Conservation (phyloP, 2,329 filamentous ascomycete genomes). For the Fusarium phyllophilum region DNA sequence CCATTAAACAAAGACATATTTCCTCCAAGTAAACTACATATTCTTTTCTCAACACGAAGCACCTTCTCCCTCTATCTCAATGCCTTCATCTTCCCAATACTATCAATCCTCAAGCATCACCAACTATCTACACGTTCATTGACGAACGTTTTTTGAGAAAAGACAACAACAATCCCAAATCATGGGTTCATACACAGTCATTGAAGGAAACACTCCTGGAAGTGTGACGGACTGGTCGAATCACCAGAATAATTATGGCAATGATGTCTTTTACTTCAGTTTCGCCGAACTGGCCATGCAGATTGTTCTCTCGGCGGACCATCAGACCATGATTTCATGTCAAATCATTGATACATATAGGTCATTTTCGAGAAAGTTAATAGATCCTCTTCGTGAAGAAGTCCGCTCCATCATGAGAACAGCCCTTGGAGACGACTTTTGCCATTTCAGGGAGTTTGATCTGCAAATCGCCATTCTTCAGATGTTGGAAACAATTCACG, state of each 20-base stretch:
- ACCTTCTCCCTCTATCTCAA: background rate
- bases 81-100: background rate
- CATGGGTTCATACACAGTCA: background rate
- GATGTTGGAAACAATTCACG: slow-evolving; percentile 23
- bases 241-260: background rate
- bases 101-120: background rate
- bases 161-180: background rate
- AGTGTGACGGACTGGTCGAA: slow-evolving; percentile 7
- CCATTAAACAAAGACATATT: background rate
- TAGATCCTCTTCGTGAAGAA: slow-evolving; percentile 30
- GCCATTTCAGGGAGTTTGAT: background rate
- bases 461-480: slow-evolving; percentile 29
- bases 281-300: slow-evolving; percentile 8
- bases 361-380: background rate
- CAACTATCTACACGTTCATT: background rate
- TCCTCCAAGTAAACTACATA: background rate
- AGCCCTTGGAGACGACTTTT: background rate
- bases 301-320: slow-evolving; percentile 7
- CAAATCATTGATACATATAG: slow-evolving; percentile 7
- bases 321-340: background rate
- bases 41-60: background rate
- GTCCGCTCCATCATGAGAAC: slow-evolving; percentile 19
- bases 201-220: background rate
- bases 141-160: background rate
- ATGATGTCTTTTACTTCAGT: slow-evolving; percentile 3